Evolutionary conservation across 192 early-diverging fungal genomes (phyloP).

Genomic region (Podila epigama): DNA sequence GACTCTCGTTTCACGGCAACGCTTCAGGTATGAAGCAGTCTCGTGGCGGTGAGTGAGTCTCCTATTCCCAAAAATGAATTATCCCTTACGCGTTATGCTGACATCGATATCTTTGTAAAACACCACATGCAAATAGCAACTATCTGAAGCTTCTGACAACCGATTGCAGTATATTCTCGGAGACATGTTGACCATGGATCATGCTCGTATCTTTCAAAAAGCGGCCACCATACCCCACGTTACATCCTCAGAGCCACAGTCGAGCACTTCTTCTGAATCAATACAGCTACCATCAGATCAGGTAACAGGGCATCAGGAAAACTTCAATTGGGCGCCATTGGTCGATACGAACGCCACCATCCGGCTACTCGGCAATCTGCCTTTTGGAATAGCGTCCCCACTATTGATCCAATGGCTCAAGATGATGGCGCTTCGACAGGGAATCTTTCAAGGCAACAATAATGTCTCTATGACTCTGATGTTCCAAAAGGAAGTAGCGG

Average conservation of each 20-base stretch:
- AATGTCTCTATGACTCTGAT: conserved; percentile 76
- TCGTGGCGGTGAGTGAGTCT: background rate
- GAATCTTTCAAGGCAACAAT: conserved; percentile 62
- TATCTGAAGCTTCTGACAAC: conserved; percentile 70
- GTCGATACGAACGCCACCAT: conserved; percentile 32
- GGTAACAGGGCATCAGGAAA: background rate
- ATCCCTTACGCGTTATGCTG: background rate
- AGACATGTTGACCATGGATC: conserved; percentile 70
- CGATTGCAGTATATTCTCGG: conserved; percentile 58
- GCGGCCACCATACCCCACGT: conserved; percentile 25
- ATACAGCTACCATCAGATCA: background rate
- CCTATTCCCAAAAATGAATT: background rate
- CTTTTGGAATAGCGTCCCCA: conserved; percentile 78
- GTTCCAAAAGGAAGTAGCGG: conserved; percentile 85
- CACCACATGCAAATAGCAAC: background rate
- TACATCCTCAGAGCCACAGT: background rate
- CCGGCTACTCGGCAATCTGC: conserved; percentile 81
- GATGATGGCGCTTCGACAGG: conserved; percentile 57
- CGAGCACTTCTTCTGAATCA: background rate
- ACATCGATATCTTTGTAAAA: background rate
- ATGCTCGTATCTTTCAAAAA: conserved; percentile 55
- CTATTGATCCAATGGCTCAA: conserved; percentile 78
- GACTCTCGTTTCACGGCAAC: conserved; percentile 75
- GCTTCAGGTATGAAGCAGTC: conserved; percentile 49
- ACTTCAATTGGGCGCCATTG: background rate